Base-by-base conservation (phyloP, 139 green algal species). In the Tetraselmis striata region DNA sequence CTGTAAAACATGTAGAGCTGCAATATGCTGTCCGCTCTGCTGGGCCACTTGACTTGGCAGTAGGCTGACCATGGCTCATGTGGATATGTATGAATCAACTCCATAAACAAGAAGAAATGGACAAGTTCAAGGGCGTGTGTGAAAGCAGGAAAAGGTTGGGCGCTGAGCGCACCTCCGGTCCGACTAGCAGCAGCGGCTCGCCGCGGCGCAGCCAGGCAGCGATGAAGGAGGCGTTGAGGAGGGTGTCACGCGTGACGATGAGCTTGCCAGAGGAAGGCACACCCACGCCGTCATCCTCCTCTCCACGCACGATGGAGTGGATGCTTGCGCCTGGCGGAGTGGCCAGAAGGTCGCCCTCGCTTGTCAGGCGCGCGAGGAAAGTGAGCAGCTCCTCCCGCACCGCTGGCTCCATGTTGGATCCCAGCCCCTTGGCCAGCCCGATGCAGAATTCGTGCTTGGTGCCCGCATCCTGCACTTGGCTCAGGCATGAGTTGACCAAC, bases 151-250 rank as follows among this genome's bases (percentile, higher is more conserved):
- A n/a, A n/a, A n/a, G n/a, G n/a, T n/a, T n/a, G n/a, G n/a, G n/a
- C n/a, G n/a, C n/a, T n/a, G n/a, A n/a, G n/a, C n/a, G 74, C n/a
- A 29, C 74, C 74, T 81, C 77, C 59, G 74, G 30, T 79, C 58
- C 2, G 74, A 93, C 88, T 75, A 96, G 81, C 28, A 96, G 32
- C 77, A 95, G 89, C 0, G 93, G 92, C 78, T 90, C 85, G 24
- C 89, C 82, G 1, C 23, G 78, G 30, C 86, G 85, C 59, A 96
- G 84, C 93, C 92, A 96, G 0, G 92, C 90, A 23, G 85, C 87
- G 18, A 94, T 32, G 1, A 92, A 27, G 0, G 87, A 81, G 77
- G 92, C 86, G 76, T 86, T 84, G 0, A 32, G 31, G 27, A 92
- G 83, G 30, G 81, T 84, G n/a, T 81, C 85, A 77, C 80, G 77